Base-by-base conservation (phyloP, 768 basidiomycete genomes). In the Lyophyllum shimeji region DNA sequence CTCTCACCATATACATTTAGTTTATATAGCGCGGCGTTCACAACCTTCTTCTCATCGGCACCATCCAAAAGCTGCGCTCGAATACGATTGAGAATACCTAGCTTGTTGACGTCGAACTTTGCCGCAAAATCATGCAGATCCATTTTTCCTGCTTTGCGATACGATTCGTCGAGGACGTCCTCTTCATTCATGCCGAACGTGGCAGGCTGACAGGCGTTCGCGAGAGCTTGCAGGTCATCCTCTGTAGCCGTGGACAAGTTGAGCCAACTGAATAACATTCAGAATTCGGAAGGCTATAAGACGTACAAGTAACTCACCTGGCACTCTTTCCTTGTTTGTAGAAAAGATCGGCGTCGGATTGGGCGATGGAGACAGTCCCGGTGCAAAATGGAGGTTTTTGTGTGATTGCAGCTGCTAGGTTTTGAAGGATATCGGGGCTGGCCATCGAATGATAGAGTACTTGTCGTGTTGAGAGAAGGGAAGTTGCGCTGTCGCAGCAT, bases 101-200 rank as follows among this genome's bases (percentile, higher is more conserved):
- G 33, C 17, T 56, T 39, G 7, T 52, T 18, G 20, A 56, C 33
- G 24, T 72, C 66, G 46, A 80, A 67, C 1, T 63, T 69, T 1
- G 67, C 65, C 0, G 71, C 46, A 56, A 83, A 82, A 11, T 67
- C 47, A 1, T 56, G 43, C 0, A 55, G 39, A 46, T 79, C 76
- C 60, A 82, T 60, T 65, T 81, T 81, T 2, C 76, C 69, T 0
- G 75, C 77, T 56, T 77, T 80, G 18, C 78, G 69, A 56, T 80
- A 81, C 3, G 71, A 64, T 46, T 78, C 75, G 57, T 81, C 79
- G 3, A 74, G 57, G 0, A 79, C 71, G 27, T 78, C 69, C 37
- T 76, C 52, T 6, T 71, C 51, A 20, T 68, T 62, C 0, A 51
- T 34, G 3, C 80, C 78, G 47, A 78, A 81, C 0, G 74, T 69